A percentile compares a stretch with the other conserved stretches of the same genome.
These are phyloP conservation scores for Fusarium beomiforme DNA, from an alignment of 2,329 filamentous ascomycete genomes.

Conservation along the genomic window DNA sequence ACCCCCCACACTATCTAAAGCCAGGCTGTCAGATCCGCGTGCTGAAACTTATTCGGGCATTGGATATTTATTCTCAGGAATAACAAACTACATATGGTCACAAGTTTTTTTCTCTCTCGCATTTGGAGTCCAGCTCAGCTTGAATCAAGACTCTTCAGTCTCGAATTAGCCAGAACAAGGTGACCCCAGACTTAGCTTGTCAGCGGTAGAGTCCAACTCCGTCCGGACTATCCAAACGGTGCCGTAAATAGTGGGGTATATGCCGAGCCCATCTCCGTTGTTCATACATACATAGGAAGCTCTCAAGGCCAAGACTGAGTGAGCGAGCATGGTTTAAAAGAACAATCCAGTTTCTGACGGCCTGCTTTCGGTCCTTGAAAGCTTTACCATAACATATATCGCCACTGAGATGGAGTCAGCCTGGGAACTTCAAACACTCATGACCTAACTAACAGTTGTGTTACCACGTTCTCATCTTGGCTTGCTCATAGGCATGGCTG, in stretches of 20 bases:
- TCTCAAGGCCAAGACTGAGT: neutral
- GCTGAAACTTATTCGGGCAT: neutral
- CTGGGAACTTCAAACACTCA: neutral
- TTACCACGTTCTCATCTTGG: neutral
- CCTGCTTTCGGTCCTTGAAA: neutral
- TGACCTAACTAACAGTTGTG: neutral
- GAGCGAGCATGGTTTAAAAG: neutral
- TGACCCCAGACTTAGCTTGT: neutral
- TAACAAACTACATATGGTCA: neutral
- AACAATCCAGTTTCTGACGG: neutral
- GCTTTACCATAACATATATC: neutral
- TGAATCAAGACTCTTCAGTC: neutral
- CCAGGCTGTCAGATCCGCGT: constrained; percentile 13
- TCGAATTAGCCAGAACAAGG: neutral
- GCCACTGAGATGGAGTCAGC: neutral
- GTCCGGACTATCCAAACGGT: neutral
- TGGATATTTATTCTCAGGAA: neutral
- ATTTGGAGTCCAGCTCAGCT: neutral
- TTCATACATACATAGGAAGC: too few relatives aligned
- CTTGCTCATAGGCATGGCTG: neutral
- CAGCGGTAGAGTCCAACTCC: neutral
- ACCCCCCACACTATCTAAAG: constrained; percentile 14
- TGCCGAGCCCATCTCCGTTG: neutral
- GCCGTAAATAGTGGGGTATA: constrained; percentile 6
- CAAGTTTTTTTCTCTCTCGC: too few relatives aligned